These are phyloP conservation scores for Strobilomyces dryophilus DNA, from an alignment of 768 basidiomycete genomes.

Conservation along the genomic window DNA sequence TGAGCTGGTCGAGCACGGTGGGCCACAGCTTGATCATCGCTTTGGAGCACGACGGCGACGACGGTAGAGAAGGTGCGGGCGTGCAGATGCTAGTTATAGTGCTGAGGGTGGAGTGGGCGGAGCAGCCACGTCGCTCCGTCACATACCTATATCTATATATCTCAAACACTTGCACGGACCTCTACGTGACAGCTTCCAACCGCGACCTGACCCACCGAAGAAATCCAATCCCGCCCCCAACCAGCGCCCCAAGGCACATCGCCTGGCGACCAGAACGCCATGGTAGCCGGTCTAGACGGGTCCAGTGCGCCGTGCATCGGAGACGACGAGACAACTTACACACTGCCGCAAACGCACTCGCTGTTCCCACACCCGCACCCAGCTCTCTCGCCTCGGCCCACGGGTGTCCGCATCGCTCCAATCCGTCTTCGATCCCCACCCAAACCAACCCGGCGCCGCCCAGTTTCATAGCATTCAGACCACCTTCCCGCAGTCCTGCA, in stretches of 20 bases:
- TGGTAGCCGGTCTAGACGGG: conserved; percentile 50
- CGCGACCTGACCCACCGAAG: conserved; percentile 38
- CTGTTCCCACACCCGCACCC: conserved; percentile 65
- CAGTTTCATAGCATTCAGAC: conserved; percentile 50
- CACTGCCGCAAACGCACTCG: conserved; percentile 50
- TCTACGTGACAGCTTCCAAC: conserved; percentile 21
- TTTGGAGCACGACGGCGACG: conserved; percentile 23
- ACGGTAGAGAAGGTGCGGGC: conserved; percentile 8
- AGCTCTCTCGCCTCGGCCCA: conserved; percentile 45
- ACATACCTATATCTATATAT: background rate
- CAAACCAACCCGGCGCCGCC: conserved; percentile 43
- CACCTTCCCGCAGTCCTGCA: conserved; percentile 67
- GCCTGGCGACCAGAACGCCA: conserved; percentile 46
- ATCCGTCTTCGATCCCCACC: conserved; percentile 47
- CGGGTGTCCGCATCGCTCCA: conserved; percentile 33
- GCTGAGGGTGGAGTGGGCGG: conserved; percentile 11
- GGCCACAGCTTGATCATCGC: conserved; percentile 73
- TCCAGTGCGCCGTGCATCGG: background rate
- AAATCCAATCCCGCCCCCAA: conserved; percentile 51
- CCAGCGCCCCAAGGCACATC: conserved; percentile 49
- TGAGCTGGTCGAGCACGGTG: conserved; percentile 49
- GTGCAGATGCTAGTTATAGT: too few relatives aligned
- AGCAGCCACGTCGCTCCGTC: conserved; percentile 5
- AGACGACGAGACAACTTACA: conserved; percentile 36
- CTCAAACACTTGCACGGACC: conserved; percentile 11